phyloP scores from a whole-genome alignment of 331 rosid species.

The Cydonia oblonga region DNA sequence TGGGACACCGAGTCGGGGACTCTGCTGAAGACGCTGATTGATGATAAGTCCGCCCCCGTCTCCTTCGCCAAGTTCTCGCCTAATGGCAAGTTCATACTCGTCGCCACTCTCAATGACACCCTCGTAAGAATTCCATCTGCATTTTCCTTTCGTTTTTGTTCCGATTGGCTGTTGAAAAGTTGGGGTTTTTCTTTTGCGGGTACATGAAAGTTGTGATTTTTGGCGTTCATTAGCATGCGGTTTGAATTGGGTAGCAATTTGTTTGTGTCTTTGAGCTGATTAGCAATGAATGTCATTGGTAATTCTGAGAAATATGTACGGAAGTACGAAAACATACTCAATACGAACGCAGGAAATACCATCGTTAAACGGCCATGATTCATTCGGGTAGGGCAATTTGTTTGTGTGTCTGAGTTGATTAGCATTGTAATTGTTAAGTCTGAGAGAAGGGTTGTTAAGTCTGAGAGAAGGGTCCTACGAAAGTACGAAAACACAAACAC shows the following conservation, averaged over 20 bases:
- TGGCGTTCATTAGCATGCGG: background rate
- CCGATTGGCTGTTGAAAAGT: background rate
- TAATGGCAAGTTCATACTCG: conserved; percentile 83
- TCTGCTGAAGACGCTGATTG: conserved; percentile 54
- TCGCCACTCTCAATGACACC: conserved; percentile 81
- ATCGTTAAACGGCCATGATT: no score
- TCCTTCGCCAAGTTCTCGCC: conserved; percentile 88
- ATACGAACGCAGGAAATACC: no score
- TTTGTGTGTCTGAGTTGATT: no score
- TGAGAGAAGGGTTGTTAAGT: no score
- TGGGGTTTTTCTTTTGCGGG: background rate
- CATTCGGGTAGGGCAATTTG: no score
- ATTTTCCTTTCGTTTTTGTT: background rate
- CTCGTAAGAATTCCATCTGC: conserved; percentile 39
- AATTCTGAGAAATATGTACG: no score
- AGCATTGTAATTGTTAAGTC: no score
- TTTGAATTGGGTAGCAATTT: background rate
- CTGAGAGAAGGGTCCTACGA: no score
- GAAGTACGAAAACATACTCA: no score
- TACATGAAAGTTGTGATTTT: background rate
- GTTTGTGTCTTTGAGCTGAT: background rate
- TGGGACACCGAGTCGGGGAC: conserved; percentile 59
- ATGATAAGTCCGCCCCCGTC: conserved; percentile 62
- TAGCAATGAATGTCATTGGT: no score
- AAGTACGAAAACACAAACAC: no score